Evolutionary conservation across 768 basidiomycete genomes (phyloP).

Genomic region (Heimioporus sp.): DNA sequence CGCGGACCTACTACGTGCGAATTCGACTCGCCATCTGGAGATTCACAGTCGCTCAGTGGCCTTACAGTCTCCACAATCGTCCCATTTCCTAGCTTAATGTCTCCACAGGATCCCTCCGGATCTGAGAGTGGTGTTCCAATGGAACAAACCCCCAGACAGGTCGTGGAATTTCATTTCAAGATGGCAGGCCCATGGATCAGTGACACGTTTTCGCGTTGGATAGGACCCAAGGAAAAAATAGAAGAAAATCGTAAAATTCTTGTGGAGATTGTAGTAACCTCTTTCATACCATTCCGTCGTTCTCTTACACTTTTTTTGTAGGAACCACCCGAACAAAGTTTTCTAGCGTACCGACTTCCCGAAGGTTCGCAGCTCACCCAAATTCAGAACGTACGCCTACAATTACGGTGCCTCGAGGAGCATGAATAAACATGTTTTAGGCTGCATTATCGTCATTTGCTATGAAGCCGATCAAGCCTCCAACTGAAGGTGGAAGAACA

Average conservation of each 20-base stretch:
- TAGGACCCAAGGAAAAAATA: constrained; percentile 53
- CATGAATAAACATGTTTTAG: constrained; percentile 25
- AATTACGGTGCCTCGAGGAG: not conserved
- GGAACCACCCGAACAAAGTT: constrained; percentile 46
- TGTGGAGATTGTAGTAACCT: constrained; percentile 40
- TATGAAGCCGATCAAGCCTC: constrained; percentile 60
- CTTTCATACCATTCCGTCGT: not conserved
- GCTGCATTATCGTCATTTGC: constrained; percentile 46
- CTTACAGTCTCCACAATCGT: constrained; percentile 45
- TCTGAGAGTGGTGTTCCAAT: constrained; percentile 9
- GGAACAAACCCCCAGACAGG: constrained; percentile 26
- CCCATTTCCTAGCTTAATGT: constrained; percentile 37
- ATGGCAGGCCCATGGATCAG: constrained; percentile 48
- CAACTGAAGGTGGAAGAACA: constrained; percentile 34
- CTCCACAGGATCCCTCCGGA: constrained; percentile 8
- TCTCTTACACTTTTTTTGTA: constrained; percentile 18
- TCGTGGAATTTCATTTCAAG: constrained; percentile 48
- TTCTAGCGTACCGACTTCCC: constrained; percentile 55
- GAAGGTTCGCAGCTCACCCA: constrained; percentile 56
- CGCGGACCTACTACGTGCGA: constrained; percentile 55
- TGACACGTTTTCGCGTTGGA: constrained; percentile 62
- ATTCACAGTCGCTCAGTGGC: constrained; percentile 21
- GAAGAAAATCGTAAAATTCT: constrained; percentile 47
- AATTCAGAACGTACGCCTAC: constrained; percentile 51
- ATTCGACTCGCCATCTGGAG: constrained; percentile 23